Evolutionary conservation across 2,329 filamentous ascomycete species (phyloP), one percentile per base, ranked within the genome.

Genomic region (Huntiella moniliformis): DNA sequence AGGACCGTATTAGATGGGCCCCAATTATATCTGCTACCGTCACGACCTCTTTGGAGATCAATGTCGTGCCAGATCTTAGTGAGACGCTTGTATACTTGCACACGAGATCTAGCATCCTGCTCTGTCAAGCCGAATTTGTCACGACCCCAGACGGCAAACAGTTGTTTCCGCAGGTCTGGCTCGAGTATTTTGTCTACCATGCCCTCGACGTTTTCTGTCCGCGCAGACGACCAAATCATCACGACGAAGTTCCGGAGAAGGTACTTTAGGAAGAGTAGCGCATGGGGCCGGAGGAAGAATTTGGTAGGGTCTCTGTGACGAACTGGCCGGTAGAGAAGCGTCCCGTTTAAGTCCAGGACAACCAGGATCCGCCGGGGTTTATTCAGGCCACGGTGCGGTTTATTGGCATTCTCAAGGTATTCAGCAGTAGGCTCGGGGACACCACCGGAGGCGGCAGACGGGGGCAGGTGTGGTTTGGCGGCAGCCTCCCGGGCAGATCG

Each of bases 321-420:
- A 44, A 66, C 67, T 6, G 76, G 78, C 4, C 91, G 80, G 62
- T 73, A 70, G 33, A 96, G 71, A 1, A 98, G 69, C 0, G 88
- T 95, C 51, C 91, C 91, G 60, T 96, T 98, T 34, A 98, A 73
- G 61, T 98, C 91, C 51, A 96, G 73, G 40, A 96, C 73, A 43
- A 98, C 67, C 16, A 98, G 74, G 32, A 94, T 70, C 12, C 71
- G 72, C 36, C 74, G 73, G 1, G 77, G 71, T 1, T 59, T 43
- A 0, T 60, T 35, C 3, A 71, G 60, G 12, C 53, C 52, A 22
- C 58, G 54, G 0, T 74, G 67, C 0, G 62, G 54, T 11, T 62
- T 53, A 4, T 62, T 57, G 2, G 80, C 67, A 44, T 68, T 67
- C 3, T 56, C 45, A n/a, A 84, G 63, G 60, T 92, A 92, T 40